Evolutionary conservation across 75 land plant species (phyloP).

Genomic region (Gnetum montanum): DNA sequence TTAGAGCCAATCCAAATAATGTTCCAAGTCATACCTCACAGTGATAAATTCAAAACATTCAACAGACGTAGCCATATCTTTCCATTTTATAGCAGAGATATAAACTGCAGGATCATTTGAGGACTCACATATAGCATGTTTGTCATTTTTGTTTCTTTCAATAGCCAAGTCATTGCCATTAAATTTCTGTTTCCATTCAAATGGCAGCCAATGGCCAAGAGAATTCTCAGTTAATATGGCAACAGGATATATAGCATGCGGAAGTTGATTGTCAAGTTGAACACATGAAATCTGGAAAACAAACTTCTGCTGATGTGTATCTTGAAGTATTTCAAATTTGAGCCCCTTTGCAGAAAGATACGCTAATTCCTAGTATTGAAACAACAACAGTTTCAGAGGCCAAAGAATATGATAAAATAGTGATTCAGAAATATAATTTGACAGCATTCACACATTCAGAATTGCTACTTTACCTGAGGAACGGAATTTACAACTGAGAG

Average conservation of each 20-base stretch:
- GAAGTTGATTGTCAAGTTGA: slow-evolving; percentile 90
- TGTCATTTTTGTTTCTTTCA: slow-evolving; percentile 2
- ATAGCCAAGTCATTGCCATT: slow-evolving; percentile 3
- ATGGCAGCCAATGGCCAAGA: slow-evolving; percentile 5
- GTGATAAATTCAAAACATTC: slow-evolving; percentile 66
- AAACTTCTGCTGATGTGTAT: slow-evolving; percentile 58
- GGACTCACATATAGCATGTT: slow-evolving; percentile 6
- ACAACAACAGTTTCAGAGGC: no score
- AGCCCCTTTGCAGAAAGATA: slow-evolving; percentile 64
- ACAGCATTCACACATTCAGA: background rate
- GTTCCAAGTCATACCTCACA: slow-evolving; percentile 32
- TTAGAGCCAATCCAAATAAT: background rate
- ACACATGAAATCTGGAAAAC: slow-evolving; percentile 40
- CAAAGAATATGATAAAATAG: background rate
- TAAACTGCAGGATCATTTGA: slow-evolving; percentile 39
- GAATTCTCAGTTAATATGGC: slow-evolving; percentile 52
- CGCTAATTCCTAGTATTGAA: slow-evolving; percentile 56
- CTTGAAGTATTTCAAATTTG: slow-evolving; percentile 45
- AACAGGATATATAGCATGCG: slow-evolving; percentile 65
- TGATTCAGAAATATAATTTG: background rate
- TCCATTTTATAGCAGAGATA: slow-evolving; percentile 61
- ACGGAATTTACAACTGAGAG: slow-evolving; percentile 65
- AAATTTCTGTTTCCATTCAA: slow-evolving; percentile 1
- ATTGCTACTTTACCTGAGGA: slow-evolving; percentile 82
- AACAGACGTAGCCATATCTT: slow-evolving; percentile 42